phyloP scores from a whole-genome alignment of 2,329 filamentous ascomycete genomes.

The Diaporthe batatas region DNA sequence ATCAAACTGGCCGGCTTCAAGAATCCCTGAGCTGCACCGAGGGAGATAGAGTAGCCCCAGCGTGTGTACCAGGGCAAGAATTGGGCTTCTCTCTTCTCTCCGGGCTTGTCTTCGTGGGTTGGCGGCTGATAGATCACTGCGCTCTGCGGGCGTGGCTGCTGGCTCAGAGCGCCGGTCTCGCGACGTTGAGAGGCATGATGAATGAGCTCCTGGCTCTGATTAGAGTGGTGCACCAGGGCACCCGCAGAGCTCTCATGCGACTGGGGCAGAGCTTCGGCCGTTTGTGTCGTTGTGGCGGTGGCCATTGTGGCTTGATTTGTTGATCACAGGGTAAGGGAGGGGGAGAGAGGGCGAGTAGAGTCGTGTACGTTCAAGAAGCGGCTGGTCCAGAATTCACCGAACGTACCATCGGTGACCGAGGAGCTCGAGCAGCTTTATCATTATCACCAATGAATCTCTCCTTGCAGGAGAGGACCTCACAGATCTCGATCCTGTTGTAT shows the following conservation, averaged over 20 bases:
- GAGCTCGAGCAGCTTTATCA: neutral
- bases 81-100: conserved; percentile 31
- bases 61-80: conserved; percentile 38
- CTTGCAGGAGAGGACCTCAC: neutral
- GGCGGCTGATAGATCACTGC: conserved; percentile 24
- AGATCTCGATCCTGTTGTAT: conserved; percentile 15
- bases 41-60: conserved; percentile 30
- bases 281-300: conserved; percentile 31
- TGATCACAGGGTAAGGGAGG: neutral
- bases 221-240: conserved; percentile 22
- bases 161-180: conserved; percentile 15
- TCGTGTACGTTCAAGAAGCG: neutral
- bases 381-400: no score
- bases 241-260: neutral
- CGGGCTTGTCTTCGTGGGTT: conserved; percentile 22
- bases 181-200: conserved; percentile 10
- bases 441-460: neutral
- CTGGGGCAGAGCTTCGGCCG: conserved; percentile 7
- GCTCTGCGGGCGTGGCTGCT: conserved; percentile 34
- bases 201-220: conserved; percentile 33
- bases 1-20: conserved; percentile 35
- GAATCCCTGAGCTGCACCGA: conserved; percentile 32
- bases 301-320: conserved; percentile 9
- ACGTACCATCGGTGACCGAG: no score
- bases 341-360: neutral